These are phyloP conservation scores for Cutaneotrichosporon spelunceum DNA, from an alignment of 1,284 basidiomycete genomes.

Conservation along the genomic window DNA sequence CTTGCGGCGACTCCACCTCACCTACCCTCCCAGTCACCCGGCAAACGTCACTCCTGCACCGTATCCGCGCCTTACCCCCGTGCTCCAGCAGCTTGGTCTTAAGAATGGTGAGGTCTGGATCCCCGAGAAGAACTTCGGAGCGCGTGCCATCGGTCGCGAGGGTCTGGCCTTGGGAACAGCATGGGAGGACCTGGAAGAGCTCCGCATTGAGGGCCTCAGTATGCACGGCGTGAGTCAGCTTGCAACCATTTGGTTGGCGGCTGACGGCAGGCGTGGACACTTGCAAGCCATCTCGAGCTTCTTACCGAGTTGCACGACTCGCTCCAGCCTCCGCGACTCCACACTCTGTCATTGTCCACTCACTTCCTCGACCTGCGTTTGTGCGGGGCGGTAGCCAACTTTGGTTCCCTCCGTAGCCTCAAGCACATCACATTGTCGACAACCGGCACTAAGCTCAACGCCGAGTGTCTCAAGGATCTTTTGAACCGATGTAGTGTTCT, in stretches of 20 bases:
- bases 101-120: slow-evolving; percentile 5
- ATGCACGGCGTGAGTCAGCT: slow-evolving; percentile 26
- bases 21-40: slow-evolving; percentile 13
- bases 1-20: slow-evolving; percentile 12
- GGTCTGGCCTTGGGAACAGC: slow-evolving; percentile 26
- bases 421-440: slow-evolving; percentile 29
- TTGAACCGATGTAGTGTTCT: slow-evolving; percentile 27
- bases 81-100: slow-evolving; percentile 8
- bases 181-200: slow-evolving; percentile 32
- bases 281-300: slow-evolving; percentile 26
- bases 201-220: slow-evolving; percentile 17
- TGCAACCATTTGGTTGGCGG: not conserved
- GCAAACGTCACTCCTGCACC: slow-evolving; percentile 1
- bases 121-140: not conserved
- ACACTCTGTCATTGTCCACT: slow-evolving; percentile 28
- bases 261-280: slow-evolving; percentile 24
- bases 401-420: slow-evolving; percentile 28
- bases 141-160: slow-evolving; percentile 16
- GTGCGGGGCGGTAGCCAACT: slow-evolving; percentile 22
- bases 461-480: slow-evolving; percentile 26
- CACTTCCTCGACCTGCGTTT: slow-evolving; percentile 32
- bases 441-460: slow-evolving; percentile 32
- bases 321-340: slow-evolving; percentile 8
- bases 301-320: slow-evolving; percentile 15
- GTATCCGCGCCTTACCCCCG: slow-evolving; percentile 19